These are phyloP conservation scores for Harrya chromipes DNA, from an alignment of 768 basidiomycete genomes.

Conservation along the genomic window DNA sequence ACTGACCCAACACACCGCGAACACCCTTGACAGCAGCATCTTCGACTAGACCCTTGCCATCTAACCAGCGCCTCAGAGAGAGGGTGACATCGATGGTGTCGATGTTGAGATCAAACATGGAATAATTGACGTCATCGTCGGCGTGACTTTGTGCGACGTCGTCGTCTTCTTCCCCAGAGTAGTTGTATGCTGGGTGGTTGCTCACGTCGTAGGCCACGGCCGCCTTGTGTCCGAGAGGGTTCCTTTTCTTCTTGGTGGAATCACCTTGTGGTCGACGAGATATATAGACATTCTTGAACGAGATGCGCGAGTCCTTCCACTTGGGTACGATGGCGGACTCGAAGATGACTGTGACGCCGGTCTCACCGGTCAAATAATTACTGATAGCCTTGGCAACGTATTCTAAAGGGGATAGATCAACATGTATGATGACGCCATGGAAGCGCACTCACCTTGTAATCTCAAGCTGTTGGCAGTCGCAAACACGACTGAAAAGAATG, in stretches of 20 bases:
- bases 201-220: conserved; percentile 75
- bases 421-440: not conserved
- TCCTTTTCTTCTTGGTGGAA: conserved; percentile 15
- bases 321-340: conserved; percentile 98
- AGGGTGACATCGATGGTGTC: conserved; percentile 96
- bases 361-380: conserved; percentile 89
- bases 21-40: conserved; percentile 93
- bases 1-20: conserved; percentile 83
- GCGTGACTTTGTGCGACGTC: conserved; percentile 27
- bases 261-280: conserved; percentile 63
- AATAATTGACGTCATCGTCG: conserved; percentile 67
- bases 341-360: conserved; percentile 92
- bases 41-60: conserved; percentile 90
- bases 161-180: conserved; percentile 59
- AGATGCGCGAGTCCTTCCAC: conserved; percentile 94
- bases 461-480: conserved; percentile 84
- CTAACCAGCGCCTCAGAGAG: conserved; percentile 88
- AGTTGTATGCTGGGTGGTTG: conserved; percentile 70
- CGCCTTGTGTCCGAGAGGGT: conserved; percentile 44
- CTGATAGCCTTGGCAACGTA: conserved; percentile 86
- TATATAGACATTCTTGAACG: conserved; percentile 95
- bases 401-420: conserved; percentile 41
- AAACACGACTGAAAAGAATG: conserved; percentile 93
- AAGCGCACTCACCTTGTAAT: conserved; percentile 60
- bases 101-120: conserved; percentile 90